Conservation (phyloP, 345 rosid genomes). For the Boechera divaricarpa region DNA sequence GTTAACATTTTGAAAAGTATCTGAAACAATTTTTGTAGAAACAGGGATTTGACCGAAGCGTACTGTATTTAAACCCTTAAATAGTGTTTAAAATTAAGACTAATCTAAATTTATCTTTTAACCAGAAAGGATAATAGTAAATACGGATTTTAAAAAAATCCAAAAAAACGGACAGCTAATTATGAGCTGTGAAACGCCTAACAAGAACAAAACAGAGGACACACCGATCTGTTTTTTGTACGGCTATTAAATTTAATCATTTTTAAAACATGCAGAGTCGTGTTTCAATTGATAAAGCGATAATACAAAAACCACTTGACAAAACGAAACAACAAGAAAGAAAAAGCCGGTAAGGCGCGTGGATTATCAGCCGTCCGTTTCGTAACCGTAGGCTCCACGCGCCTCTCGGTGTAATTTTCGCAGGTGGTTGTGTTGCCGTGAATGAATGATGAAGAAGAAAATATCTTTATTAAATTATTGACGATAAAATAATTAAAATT, state of each 20-base stretch:
- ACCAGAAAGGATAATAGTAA: neutral
- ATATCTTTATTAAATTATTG: constrained; percentile 30
- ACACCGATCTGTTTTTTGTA: constrained; percentile 34
- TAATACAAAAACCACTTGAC: constrained; percentile 23
- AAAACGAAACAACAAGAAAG: neutral
- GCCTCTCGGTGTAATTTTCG: constrained; percentile 37
- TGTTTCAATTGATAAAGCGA: constrained; percentile 35
- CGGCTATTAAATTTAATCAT: constrained; percentile 35
- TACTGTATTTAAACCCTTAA: too few relatives aligned
- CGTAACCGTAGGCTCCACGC: constrained; percentile 44
- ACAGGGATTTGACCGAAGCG: too few relatives aligned
- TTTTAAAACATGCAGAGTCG: constrained; percentile 35
- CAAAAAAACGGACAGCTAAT: constrained; percentile 34
- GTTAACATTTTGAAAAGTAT: too few relatives aligned
- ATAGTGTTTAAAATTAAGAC: neutral
- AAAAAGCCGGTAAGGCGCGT: constrained; percentile 39
- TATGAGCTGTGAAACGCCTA: constrained; percentile 38
- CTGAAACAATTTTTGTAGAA: too few relatives aligned
- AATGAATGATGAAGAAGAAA: constrained; percentile 7
- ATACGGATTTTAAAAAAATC: constrained; percentile 4
- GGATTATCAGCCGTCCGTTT: constrained; percentile 43
- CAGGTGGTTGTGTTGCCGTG: constrained; percentile 4
- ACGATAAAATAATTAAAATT: constrained; percentile 2
- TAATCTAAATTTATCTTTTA: constrained; percentile 23
- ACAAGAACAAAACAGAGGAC: constrained; percentile 41